phyloP scores from a whole-genome alignment of 2,329 filamentous ascomycete species.

The Hymenoscyphus occultus region DNA sequence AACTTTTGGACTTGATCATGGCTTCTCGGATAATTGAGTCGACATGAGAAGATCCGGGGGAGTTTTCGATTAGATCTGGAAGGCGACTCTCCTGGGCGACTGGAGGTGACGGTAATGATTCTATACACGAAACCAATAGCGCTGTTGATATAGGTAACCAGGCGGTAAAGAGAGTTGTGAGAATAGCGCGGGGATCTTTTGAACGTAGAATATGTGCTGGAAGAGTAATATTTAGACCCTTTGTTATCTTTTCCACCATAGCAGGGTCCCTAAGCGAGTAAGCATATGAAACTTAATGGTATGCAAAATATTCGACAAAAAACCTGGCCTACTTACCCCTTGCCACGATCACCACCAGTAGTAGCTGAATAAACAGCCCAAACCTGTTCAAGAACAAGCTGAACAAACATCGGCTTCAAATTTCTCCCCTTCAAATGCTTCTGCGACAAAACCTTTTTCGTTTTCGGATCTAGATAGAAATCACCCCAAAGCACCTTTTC shows the following conservation, averaged over 20 bases:
- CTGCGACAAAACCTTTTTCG: conserved; percentile 83
- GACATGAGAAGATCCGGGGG: conserved; percentile 72
- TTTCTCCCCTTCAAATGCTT: conserved; percentile 92
- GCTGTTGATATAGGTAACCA: conserved; percentile 95
- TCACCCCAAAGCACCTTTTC: conserved; percentile 97
- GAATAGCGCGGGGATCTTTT: conserved; percentile 75
- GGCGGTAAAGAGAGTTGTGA: conserved; percentile 80
- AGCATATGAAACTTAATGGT: conserved; percentile 25
- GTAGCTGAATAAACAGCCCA: conserved; percentile 96
- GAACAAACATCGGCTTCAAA: conserved; percentile 96
- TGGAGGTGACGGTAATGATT: conserved; percentile 83
- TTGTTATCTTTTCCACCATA: conserved; percentile 90
- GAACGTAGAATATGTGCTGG: conserved; percentile 82
- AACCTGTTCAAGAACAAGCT: conserved; percentile 89
- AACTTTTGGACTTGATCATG: conserved; percentile 75
- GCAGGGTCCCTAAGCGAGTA: conserved; percentile 61
- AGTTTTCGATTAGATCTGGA: conserved; percentile 73
- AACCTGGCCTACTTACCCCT: conserved; percentile 60
- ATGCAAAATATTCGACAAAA: conserved; percentile 31
- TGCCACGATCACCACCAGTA: conserved; percentile 74
- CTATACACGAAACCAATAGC: conserved; percentile 87
- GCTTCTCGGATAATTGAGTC: conserved; percentile 69
- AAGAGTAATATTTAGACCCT: conserved; percentile 80
- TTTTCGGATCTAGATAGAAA: conserved; percentile 95
- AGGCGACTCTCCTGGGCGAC: conserved; percentile 76